phyloP scores from a whole-genome alignment of 192 early-diverging fungal genomes.

The Coemansia aciculifera region DNA sequence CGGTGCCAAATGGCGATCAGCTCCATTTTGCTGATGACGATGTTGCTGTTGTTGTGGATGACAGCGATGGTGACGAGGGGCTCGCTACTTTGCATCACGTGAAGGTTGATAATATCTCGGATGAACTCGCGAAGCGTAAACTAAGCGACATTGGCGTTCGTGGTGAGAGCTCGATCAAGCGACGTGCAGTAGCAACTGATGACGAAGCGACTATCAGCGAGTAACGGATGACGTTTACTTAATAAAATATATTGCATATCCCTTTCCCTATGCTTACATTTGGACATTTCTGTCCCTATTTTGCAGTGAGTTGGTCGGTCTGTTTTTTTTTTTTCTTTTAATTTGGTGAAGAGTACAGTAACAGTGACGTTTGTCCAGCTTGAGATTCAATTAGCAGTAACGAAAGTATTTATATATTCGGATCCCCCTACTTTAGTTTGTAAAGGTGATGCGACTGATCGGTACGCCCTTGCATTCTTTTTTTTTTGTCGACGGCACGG shows the following conservation, averaged over 20 bases:
- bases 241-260: background rate
- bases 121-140: constrained; percentile 34
- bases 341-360: background rate
- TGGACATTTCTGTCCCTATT: background rate
- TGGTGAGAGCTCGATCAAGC: constrained; percentile 4
- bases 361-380: background rate
- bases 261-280: background rate
- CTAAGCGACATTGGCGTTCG: constrained; percentile 1
- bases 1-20: background rate
- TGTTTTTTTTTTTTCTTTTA: background rate
- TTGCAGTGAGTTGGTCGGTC: too few relatives aligned
- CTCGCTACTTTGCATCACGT: constrained; percentile 8
- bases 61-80: constrained; percentile 14
- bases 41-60: constrained; percentile 6
- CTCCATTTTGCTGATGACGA: constrained; percentile 1
- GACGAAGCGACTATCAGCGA: background rate
- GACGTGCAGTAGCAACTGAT: constrained; percentile 23
- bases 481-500: background rate
- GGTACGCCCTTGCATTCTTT: background rate
- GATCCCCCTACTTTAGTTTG: background rate
- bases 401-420: background rate
- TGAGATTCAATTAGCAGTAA: background rate
- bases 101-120: constrained; percentile 13
- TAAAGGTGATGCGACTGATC: background rate
- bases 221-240: background rate